These are phyloP conservation scores for Dryadomyces quercus-mongolicae DNA, from an alignment of 2,329 filamentous ascomycete species.

Conservation along the genomic window DNA sequence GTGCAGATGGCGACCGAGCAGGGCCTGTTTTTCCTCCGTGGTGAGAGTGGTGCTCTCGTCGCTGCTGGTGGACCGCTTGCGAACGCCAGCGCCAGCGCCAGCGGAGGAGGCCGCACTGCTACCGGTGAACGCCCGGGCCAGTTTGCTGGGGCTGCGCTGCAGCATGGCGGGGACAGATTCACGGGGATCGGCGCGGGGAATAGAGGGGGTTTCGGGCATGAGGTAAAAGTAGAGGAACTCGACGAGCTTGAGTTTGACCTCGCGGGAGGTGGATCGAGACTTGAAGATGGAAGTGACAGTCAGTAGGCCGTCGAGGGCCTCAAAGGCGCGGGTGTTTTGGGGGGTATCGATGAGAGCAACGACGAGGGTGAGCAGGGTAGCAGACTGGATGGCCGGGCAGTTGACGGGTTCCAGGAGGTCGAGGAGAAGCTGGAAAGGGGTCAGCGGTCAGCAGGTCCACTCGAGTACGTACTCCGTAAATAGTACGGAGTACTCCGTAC, in stretches of 20 bases:
- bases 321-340: slow-evolving; percentile 81
- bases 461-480: no score
- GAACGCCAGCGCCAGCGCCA: slow-evolving; percentile 2
- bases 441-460: no score
- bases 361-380: slow-evolving; percentile 81
- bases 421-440: slow-evolving; percentile 76
- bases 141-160: slow-evolving; percentile 58
- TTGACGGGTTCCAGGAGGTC: slow-evolving; percentile 90
- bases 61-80: slow-evolving; percentile 3
- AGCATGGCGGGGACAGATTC: slow-evolving; percentile 37
- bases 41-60: slow-evolving; percentile 37
- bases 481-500: no score
- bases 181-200: slow-evolving; percentile 29
- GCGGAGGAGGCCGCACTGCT: slow-evolving; percentile 21
- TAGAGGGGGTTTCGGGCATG: slow-evolving; percentile 70
- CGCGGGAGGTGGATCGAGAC: slow-evolving; percentile 68
- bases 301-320: slow-evolving; percentile 79
- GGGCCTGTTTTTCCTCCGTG: slow-evolving; percentile 69
- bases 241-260: slow-evolving; percentile 90
- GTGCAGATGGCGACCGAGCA: slow-evolving; percentile 65
- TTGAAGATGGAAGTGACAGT: slow-evolving; percentile 92
- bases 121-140: slow-evolving; percentile 43
- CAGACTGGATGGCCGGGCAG: slow-evolving; percentile 82
- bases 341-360: slow-evolving; percentile 79
- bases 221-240: slow-evolving; percentile 98